These are phyloP conservation scores for Pseudopyrenochaeta lycopersici DNA, from an alignment of 2,329 filamentous ascomycete species.

Conservation along the genomic window DNA sequence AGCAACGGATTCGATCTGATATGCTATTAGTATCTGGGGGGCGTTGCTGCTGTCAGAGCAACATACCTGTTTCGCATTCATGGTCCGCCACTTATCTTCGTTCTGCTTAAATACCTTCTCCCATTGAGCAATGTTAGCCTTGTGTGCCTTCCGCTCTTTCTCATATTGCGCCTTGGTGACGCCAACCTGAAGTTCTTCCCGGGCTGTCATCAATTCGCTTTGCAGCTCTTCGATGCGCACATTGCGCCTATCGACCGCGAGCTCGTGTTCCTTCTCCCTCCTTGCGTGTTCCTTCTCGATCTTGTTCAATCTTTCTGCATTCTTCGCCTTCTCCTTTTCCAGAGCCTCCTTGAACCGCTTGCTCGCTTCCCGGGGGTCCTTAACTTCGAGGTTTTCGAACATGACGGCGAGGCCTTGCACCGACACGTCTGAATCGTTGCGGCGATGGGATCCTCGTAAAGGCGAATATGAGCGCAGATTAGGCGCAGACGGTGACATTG, in stretches of 20 bases:
- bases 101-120: slow-evolving; percentile 40
- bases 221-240: slow-evolving; percentile 34
- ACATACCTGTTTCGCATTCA: slow-evolving; percentile 38
- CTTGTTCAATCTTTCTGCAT: slow-evolving; percentile 44
- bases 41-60: background rate
- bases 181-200: slow-evolving; percentile 31
- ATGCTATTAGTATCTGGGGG: background rate
- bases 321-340: slow-evolving; percentile 52
- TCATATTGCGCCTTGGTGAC: slow-evolving; percentile 40
- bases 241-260: slow-evolving; percentile 20
- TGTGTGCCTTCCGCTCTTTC: slow-evolving; percentile 37
- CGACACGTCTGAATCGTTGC: slow-evolving; percentile 49
- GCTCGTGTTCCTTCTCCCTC: slow-evolving; percentile 39
- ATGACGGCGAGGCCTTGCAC: slow-evolving; percentile 67
- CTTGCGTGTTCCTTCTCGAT: slow-evolving; percentile 74
- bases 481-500: slow-evolving; percentile 11
- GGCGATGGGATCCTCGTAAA: slow-evolving; percentile 33
- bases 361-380: slow-evolving; percentile 56
- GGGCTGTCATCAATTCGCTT: slow-evolving; percentile 29
- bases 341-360: slow-evolving; percentile 55
- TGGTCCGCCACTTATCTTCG: slow-evolving; percentile 40
- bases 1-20: slow-evolving; percentile 32
- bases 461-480: slow-evolving; percentile 25
- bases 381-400: slow-evolving; percentile 73
- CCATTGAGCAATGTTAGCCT: slow-evolving; percentile 44